Evolutionary conservation across 2,329 filamentous ascomycete genomes (phyloP).

Genomic region (Pestalotiopsis sp.): DNA sequence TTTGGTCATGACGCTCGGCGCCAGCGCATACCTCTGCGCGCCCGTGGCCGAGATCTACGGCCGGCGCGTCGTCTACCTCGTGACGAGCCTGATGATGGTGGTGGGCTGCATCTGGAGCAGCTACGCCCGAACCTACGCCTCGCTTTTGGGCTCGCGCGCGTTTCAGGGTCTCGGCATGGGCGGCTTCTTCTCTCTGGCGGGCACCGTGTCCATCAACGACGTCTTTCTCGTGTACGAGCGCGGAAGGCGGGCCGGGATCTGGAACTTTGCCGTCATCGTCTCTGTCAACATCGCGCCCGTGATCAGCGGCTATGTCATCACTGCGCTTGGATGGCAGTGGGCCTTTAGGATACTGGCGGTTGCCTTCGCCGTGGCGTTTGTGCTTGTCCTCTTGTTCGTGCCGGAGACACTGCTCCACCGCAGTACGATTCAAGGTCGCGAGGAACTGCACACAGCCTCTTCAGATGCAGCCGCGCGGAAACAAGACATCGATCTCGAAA

Average conservation of each 20-base stretch:
- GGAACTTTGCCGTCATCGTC: slow-evolving; percentile 5
- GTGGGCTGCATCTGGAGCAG: background rate
- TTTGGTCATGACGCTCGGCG: slow-evolving; percentile 16
- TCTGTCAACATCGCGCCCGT: slow-evolving; percentile 5
- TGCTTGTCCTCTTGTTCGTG: background rate
- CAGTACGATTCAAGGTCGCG: background rate
- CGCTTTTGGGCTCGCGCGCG: background rate
- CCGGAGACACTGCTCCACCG: background rate
- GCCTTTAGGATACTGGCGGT: slow-evolving; percentile 15
- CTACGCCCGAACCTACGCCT: background rate
- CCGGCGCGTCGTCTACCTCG: background rate
- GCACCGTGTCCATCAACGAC: slow-evolving; percentile 14
- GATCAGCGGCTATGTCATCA: slow-evolving; percentile 4
- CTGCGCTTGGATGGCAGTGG: slow-evolving; percentile 5
- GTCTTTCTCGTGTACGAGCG: slow-evolving; percentile 8
- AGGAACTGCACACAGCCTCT: background rate
- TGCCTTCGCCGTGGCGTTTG: background rate
- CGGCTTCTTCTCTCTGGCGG: slow-evolving; percentile 15
- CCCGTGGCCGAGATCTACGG: background rate
- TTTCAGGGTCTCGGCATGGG: slow-evolving; percentile 15
- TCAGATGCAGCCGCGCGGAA: background rate
- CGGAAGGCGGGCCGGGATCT: background rate
- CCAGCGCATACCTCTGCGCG: slow-evolving; percentile 11
- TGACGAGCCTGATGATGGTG: background rate
- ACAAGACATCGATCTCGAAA: background rate